Evolutionary conservation across 2,329 filamentous ascomycete genomes (phyloP).

Genomic region (Pseudocercospora crystallina): DNA sequence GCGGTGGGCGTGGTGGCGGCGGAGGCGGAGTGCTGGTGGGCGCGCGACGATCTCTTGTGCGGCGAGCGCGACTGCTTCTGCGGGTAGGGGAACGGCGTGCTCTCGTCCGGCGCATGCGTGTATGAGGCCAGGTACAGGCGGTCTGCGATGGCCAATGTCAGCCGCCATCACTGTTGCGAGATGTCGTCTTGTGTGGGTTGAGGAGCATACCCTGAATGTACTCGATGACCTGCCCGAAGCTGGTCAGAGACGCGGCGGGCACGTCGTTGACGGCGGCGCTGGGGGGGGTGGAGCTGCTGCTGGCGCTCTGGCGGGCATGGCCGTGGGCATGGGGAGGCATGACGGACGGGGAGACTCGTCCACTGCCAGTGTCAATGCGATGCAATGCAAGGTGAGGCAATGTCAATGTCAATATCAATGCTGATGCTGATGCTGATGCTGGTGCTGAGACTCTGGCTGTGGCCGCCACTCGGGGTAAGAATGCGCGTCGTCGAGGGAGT

Average conservation of each 20-base stretch:
- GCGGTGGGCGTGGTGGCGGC: conserved; percentile 38
- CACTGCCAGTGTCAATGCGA: no score
- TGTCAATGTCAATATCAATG: no score
- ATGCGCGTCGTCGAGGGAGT: no score
- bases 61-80: conserved; percentile 61
- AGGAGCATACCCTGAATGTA: conserved; percentile 76
- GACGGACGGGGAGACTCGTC: no score
- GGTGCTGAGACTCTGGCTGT: no score
- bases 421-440: no score
- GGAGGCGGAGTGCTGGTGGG: conserved; percentile 58
- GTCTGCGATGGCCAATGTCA: conserved; percentile 57
- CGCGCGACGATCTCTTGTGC: conserved; percentile 71
- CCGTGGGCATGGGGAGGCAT: no score
- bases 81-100: conserved; percentile 85
- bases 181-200: no score
- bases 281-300: neutral
- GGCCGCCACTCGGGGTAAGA: no score
- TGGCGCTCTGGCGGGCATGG: no score
- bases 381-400: no score
- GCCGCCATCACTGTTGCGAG: neutral
- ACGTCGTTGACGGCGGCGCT: neutral
- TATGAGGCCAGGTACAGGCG: conserved; percentile 94
- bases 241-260: conserved; percentile 41
- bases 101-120: conserved; percentile 72
- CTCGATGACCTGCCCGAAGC: conserved; percentile 87